Conservation (phyloP, 2,329 filamentous ascomycete genomes). For the Fonsecaea multimorphosa region DNA sequence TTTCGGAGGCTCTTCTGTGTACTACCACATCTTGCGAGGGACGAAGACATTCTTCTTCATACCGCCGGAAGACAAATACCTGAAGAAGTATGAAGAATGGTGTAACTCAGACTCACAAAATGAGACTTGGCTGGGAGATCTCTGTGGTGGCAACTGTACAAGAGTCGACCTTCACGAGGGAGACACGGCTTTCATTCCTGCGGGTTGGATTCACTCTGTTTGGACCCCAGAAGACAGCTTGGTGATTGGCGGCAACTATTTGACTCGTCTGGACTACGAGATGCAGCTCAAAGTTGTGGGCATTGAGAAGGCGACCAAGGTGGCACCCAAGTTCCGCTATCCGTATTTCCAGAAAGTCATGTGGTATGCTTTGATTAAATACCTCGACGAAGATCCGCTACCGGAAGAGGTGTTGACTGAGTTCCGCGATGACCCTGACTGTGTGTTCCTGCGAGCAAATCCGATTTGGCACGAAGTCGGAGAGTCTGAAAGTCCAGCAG, state of each 20-base stretch:
- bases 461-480: slow-evolving; percentile 66
- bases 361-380: slow-evolving; percentile 70
- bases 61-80: slow-evolving; percentile 69
- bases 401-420: slow-evolving; percentile 61
- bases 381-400: slow-evolving; percentile 68
- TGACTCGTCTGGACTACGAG: slow-evolving; percentile 68
- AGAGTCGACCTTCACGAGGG: slow-evolving; percentile 69
- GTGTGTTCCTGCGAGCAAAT: slow-evolving; percentile 59
- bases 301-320: slow-evolving; percentile 71
- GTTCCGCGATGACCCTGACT: slow-evolving; percentile 61
- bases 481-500: slow-evolving; percentile 58
- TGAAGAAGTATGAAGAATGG: slow-evolving; percentile 75
- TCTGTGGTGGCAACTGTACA: slow-evolving; percentile 68
- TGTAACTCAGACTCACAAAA: slow-evolving; percentile 71
- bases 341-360: slow-evolving; percentile 71
- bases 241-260: slow-evolving; percentile 73
- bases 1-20: slow-evolving; percentile 73
- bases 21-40: slow-evolving; percentile 72
- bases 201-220: slow-evolving; percentile 74
- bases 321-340: slow-evolving; percentile 69
- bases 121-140: slow-evolving; percentile 67
- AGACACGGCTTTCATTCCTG: slow-evolving; percentile 73
- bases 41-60: slow-evolving; percentile 76
- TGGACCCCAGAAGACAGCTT: slow-evolving; percentile 73
- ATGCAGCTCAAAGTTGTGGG: slow-evolving; percentile 71